These are phyloP conservation scores for Aspergillus amoenus DNA, from an alignment of 2,329 filamentous ascomycete species.

Conservation along the genomic window DNA sequence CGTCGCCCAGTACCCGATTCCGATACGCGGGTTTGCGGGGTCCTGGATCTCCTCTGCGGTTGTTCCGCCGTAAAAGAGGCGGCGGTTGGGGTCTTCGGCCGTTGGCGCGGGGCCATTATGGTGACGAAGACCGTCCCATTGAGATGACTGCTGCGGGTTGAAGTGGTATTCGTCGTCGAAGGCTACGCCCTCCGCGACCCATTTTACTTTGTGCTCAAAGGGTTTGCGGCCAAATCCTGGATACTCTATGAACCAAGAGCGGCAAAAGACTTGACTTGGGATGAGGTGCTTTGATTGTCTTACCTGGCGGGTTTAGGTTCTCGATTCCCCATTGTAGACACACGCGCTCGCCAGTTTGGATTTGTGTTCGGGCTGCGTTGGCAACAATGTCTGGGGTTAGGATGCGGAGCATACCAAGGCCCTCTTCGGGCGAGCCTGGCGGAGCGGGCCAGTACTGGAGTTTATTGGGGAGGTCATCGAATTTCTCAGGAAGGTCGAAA, in stretches of 20 bases:
- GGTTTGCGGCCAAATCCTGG: constrained; percentile 52
- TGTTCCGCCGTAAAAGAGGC: constrained; percentile 39
- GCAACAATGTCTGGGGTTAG: constrained; percentile 56
- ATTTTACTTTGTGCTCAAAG: constrained; percentile 55
- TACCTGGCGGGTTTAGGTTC: constrained; percentile 51
- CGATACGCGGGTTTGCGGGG: constrained; percentile 31
- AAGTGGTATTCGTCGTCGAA: constrained; percentile 54
- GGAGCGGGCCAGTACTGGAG: constrained; percentile 50
- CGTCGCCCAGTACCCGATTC: constrained; percentile 40
- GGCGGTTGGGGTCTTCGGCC: constrained; percentile 26
- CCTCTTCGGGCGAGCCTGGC: constrained; percentile 52
- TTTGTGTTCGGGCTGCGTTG: constrained; percentile 51
- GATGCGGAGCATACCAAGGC: constrained; percentile 53
- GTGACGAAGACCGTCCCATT: constrained; percentile 56
- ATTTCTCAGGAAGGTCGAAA: constrained; percentile 30
- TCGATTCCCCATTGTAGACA: constrained; percentile 58
- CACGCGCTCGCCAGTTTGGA: constrained; percentile 54
- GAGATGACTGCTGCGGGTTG: constrained; percentile 55
- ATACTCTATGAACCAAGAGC: neutral
- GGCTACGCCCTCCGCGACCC: constrained; percentile 42
- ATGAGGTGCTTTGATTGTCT: neutral
- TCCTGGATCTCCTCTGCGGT: constrained; percentile 37
- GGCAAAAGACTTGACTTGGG: too few relatives aligned
- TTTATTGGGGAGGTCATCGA: constrained; percentile 48
- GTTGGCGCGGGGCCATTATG: constrained; percentile 47